These are phyloP conservation scores for Gentiana straminea DNA, from an alignment of 257 asterid species.

Conservation along the genomic window DNA sequence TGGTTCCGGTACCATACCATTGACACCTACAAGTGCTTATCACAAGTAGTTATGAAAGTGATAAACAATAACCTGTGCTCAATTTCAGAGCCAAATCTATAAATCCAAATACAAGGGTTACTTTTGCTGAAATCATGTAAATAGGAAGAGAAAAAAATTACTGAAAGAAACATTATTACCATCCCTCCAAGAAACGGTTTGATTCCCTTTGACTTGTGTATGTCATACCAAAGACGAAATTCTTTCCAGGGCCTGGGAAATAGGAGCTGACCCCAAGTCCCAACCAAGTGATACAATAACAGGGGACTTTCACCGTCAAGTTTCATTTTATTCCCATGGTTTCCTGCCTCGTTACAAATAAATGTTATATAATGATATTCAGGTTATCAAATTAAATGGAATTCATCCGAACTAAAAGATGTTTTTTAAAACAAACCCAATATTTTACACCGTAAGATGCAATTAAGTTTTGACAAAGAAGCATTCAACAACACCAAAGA, in stretches of 20 bases:
- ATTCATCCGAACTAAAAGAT: too few species aligned
- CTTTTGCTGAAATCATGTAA: neutral
- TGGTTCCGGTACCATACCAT: constrained; percentile 90
- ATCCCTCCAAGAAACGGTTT: constrained; percentile 88
- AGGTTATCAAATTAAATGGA: too few species aligned
- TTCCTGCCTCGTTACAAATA: constrained; percentile 40
- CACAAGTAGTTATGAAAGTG: neutral
- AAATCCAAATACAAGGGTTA: neutral
- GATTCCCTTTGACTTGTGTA: constrained; percentile 59
- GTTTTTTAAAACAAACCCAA: too few species aligned
- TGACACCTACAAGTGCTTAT: constrained; percentile 46
- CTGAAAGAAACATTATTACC: constrained; percentile 27
- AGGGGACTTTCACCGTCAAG: constrained; percentile 45
- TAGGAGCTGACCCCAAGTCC: constrained; percentile 99
- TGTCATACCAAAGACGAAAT: constrained; percentile 84
- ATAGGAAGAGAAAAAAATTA: neutral
- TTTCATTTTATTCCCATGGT: constrained; percentile 82
- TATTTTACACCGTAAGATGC: too few species aligned
- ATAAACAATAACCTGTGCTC: neutral
- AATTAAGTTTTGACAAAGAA: too few species aligned
- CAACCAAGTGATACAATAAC: constrained; percentile 88
- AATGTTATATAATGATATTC: too few species aligned
- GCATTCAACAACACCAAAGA: too few species aligned
- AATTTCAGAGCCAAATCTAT: neutral
- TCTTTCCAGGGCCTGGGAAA: constrained; percentile 98